Conservation (phyloP, 2,329 filamentous ascomycete species). For the Colletotrichum abscissum region DNA sequence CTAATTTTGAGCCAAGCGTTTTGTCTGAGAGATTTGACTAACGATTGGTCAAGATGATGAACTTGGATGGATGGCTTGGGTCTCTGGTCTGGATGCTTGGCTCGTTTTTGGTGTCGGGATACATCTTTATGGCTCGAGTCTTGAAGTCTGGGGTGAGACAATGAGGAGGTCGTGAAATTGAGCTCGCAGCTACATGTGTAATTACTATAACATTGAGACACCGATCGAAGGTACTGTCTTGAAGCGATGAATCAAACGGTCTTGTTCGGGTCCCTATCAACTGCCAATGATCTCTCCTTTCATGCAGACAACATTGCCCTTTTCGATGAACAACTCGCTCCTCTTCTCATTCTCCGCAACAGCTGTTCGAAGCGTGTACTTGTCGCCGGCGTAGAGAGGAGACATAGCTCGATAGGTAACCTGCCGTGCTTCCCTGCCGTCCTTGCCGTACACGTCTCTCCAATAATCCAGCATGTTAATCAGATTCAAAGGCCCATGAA, state of each 20-base stretch:
- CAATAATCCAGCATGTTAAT: slow-evolving; percentile 78
- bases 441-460: slow-evolving; percentile 58
- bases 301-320: slow-evolving; percentile 48
- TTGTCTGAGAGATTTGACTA: no score
- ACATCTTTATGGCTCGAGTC: not conserved
- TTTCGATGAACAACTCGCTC: slow-evolving; percentile 62
- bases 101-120: not conserved
- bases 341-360: slow-evolving; percentile 45
- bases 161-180: not conserved
- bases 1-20: no score
- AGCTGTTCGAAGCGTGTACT: slow-evolving; percentile 69
- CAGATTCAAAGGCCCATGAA: slow-evolving; percentile 84
- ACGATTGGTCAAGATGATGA: no score
- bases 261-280: not conserved
- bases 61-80: no score
- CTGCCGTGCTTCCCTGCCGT: slow-evolving; percentile 39
- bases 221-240: no score
- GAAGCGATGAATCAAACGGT: no score
- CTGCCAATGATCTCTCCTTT: slow-evolving; percentile 41
- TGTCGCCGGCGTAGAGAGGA: slow-evolving; percentile 76
- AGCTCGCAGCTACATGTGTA: no score
- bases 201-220: no score
- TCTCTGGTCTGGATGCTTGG: not conserved
- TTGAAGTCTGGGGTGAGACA: not conserved
- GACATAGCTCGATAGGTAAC: slow-evolving; percentile 76